Percentiles rank a stretch among this genome's conserved stretches.
These are phyloP conservation scores for Fomitopsis pulvina DNA, from an alignment of 768 basidiomycete genomes.

Conservation along the genomic window DNA sequence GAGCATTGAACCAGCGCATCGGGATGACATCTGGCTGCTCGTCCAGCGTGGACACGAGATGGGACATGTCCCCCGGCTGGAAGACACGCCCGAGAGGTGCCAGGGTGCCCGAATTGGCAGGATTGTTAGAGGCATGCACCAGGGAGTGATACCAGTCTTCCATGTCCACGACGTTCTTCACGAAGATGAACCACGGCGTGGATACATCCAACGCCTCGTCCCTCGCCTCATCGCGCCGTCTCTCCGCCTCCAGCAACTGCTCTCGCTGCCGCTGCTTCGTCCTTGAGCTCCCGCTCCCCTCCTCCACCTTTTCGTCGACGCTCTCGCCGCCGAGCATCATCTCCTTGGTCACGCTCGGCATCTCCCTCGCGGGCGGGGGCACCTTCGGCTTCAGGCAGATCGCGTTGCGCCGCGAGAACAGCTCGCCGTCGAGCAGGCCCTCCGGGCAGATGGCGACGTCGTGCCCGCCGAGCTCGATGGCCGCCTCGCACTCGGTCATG, in stretches of 20 bases:
- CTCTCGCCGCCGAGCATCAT: slow-evolving; percentile 33
- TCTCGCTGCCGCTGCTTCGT: slow-evolving; percentile 36
- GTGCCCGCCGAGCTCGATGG: slow-evolving; percentile 78
- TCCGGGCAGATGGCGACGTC: slow-evolving; percentile 73
- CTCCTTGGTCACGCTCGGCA: slow-evolving; percentile 49
- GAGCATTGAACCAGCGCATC: slow-evolving; percentile 95
- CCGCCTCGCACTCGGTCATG: slow-evolving; percentile 86
- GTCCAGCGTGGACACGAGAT: slow-evolving; percentile 80
- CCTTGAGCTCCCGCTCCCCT: slow-evolving; percentile 37
- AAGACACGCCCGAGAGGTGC: slow-evolving; percentile 61
- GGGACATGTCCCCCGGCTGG: slow-evolving; percentile 70
- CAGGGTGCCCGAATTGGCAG: slow-evolving; percentile 56
- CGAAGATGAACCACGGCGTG: slow-evolving; percentile 91
- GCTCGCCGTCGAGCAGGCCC: slow-evolving; percentile 75
- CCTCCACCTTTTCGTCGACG: slow-evolving; percentile 29
- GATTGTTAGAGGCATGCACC: slow-evolving; percentile 63
- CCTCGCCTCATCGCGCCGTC: slow-evolving; percentile 28
- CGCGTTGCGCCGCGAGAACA: slow-evolving; percentile 87
- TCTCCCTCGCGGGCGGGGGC: slow-evolving; percentile 24
- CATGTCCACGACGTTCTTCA: slow-evolving; percentile 84
- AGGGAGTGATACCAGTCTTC: slow-evolving; percentile 95
- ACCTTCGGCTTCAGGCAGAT: slow-evolving; percentile 65
- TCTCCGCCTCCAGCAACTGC: slow-evolving; percentile 26
- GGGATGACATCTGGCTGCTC: slow-evolving; percentile 94
- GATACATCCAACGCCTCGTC: slow-evolving; percentile 45